Evolutionary conservation across 2,329 filamentous ascomycete species (phyloP), one percentile per base, ranked within the genome.

Genomic region (Pyrenochaeta sp.): DNA sequence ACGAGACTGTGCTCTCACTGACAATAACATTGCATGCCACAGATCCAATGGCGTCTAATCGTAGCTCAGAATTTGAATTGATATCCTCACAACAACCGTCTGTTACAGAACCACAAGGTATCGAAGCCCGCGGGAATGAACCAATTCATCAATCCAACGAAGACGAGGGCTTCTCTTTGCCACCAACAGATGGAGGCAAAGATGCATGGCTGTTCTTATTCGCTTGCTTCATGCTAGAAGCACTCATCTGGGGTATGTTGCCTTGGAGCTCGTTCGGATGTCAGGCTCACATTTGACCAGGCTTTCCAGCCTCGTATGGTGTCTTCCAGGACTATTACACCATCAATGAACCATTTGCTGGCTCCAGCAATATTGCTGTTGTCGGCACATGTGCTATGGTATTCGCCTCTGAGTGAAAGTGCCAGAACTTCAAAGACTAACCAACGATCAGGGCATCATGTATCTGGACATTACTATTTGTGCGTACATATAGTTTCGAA

Each of bases 211-310:
- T 72, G 6, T 68, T 64, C 17, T 49, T 71, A 7, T 53, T 69
- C 12, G 54, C 64, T 2, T 82, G 81, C 60, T 84, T 83, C 58
- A 67, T 83, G 42, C 75, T 85, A 10, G 83, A 87, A 53, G 77
- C 80, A 20, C 69, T 84, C 27, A 77, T 85, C 11, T 75, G 71
- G 72, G 72, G 69, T 71, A 44, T 18, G 57, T 40, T 15, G 17
- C 20, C 2, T 39, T n/a, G 5, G 29, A 6, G 3, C 11, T 47
- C 17, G 20, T 36, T 41, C 15, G 10, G 31, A 31, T 2, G 23
- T 18, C 15, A 18, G 12, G 18, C 41, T 61, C 27, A 55, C 21
- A n/a, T 35, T 1, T n/a, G 18, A 15, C 4, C 42, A 71, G 67
- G 69, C 17, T 72, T 72, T 33, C 64, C 67, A 7, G 55, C 64